These are phyloP conservation scores for Colletotrichum magnum DNA, from an alignment of 2,329 filamentous ascomycete species.

Conservation along the genomic window DNA sequence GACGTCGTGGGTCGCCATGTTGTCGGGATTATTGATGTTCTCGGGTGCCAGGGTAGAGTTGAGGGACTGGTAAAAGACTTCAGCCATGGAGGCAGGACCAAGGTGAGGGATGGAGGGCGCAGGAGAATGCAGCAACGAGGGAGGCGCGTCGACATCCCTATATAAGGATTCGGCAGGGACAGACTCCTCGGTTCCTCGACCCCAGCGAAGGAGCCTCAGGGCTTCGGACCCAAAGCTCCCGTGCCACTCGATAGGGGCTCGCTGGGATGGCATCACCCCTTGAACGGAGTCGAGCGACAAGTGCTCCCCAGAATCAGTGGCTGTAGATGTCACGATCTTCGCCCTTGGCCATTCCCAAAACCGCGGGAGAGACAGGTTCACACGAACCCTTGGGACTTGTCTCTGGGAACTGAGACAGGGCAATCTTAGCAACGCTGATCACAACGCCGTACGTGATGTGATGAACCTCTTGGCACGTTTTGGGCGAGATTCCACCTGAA, in stretches of 20 bases:
- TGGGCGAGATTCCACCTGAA: not conserved
- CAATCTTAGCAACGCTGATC: constrained; percentile 10
- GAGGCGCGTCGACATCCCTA: not conserved
- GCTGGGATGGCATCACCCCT: not conserved
- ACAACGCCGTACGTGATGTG: not conserved
- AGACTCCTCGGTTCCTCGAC: not conserved
- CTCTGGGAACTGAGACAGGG: not conserved
- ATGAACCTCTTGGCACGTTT: constrained; percentile 3
- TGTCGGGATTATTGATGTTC: not conserved
- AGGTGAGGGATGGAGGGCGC: not conserved
- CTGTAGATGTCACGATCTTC: not conserved
- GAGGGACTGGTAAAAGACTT: constrained; percentile 8
- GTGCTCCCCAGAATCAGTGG: constrained; percentile 3
- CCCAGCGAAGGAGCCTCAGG: not conserved
- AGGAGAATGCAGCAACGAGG: not conserved
- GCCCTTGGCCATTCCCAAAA: constrained; percentile 2
- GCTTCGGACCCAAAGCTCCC: not conserved
- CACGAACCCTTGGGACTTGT: not conserved
- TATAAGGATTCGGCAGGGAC: not conserved
- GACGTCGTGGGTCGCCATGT: constrained; percentile 11
- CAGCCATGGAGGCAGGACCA: not conserved
- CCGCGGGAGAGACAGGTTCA: constrained; percentile 5
- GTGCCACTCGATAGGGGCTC: no score
- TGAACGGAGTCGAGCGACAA: not conserved
- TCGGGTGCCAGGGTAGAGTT: constrained; percentile 5